These are phyloP conservation scores for Loxodes magnus DNA, from an alignment of 73 alveolate species.

Conservation along the genomic window DNA sequence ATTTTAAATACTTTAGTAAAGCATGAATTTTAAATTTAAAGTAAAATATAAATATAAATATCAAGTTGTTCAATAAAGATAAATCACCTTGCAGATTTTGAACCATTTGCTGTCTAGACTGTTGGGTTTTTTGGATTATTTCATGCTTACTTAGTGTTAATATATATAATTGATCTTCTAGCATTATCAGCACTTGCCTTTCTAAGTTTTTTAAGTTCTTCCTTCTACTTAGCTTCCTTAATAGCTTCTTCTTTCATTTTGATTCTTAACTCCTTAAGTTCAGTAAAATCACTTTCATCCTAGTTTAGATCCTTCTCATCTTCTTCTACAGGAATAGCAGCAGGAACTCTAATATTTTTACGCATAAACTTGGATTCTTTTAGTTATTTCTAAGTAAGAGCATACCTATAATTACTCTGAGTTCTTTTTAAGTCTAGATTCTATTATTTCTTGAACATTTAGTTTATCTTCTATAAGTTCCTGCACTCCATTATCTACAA, in stretches of 20 bases:
- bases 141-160: too few species aligned
- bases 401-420: not conserved
- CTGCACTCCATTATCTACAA: not conserved
- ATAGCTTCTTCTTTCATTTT: not conserved
- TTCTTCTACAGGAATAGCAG: not conserved
- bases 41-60: too few species aligned
- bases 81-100: too few species aligned
- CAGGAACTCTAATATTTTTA: not conserved
- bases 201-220: too few species aligned
- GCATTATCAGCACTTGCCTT: too few species aligned
- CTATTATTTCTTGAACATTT: not conserved
- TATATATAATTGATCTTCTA: too few species aligned
- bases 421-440: not conserved
- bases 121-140: too few species aligned
- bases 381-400: slow-evolving; percentile 3
- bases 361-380: not conserved
- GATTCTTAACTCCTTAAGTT: not conserved
- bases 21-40: too few species aligned
- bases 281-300: not conserved
- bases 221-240: not conserved
- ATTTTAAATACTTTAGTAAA: too few species aligned
- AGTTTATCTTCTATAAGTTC: not conserved
- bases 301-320: not conserved
- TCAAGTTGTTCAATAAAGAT: too few species aligned
- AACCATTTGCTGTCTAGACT: too few species aligned